A percentile compares a stretch with the other conserved stretches of the same genome.
Evolutionary conservation across 2,329 filamentous ascomycete genomes (phyloP).

Genomic region (Leptographium lundbergii): DNA sequence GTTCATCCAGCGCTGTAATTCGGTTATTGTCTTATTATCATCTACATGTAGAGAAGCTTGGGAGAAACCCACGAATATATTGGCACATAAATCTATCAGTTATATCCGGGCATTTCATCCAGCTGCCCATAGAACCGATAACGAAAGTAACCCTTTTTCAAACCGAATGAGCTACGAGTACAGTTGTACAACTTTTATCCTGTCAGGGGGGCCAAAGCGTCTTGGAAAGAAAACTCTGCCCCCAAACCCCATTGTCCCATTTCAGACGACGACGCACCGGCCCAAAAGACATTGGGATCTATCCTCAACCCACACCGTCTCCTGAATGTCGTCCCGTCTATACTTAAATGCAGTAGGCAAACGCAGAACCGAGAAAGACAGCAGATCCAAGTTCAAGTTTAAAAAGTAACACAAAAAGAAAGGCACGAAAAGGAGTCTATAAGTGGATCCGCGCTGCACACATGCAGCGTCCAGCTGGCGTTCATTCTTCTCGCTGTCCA

Average conservation of each 20-base stretch:
- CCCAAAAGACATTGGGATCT: background rate
- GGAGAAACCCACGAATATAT: background rate
- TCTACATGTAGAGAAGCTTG: too few species aligned
- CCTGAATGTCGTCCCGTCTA: background rate
- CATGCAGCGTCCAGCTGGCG: background rate
- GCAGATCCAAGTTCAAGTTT: background rate
- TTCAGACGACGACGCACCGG: background rate
- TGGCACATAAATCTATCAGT: background rate
- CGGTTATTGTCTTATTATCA: too few species aligned
- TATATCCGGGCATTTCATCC: background rate
- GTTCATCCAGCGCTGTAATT: too few species aligned
- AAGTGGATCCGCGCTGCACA: too few species aligned
- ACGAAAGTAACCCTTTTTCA: background rate
- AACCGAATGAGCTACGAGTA: background rate
- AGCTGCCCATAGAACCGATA: background rate
- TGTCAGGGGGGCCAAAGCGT: background rate
- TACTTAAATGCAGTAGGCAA: background rate
- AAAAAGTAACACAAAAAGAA: background rate
- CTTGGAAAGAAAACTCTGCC: background rate
- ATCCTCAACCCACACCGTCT: background rate
- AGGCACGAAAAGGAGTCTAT: background rate
- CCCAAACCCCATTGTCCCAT: background rate
- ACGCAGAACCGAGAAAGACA: background rate
- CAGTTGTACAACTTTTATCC: background rate
- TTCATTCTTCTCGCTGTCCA: slow-evolving; percentile 26